These are phyloP conservation scores for Arachnomyces sp. DNA, from an alignment of 2,329 filamentous ascomycete species.

Conservation along the genomic window DNA sequence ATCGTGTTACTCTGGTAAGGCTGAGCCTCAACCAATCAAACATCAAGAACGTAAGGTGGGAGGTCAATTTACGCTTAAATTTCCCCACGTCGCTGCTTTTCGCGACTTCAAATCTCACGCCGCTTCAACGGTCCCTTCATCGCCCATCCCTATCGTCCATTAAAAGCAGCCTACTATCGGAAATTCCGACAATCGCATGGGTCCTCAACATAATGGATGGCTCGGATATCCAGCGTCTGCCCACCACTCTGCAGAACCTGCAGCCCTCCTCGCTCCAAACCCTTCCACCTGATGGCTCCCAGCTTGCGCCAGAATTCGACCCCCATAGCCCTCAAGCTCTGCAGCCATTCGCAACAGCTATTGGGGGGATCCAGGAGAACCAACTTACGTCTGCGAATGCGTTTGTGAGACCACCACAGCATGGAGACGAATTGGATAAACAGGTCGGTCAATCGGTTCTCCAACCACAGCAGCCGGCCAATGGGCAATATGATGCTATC, in stretches of 20 bases:
- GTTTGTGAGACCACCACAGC: slow-evolving; percentile 10
- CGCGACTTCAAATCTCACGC: slow-evolving; percentile 9
- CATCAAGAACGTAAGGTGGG: no score
- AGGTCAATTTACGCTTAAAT: no score
- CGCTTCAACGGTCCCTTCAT: slow-evolving; percentile 16
- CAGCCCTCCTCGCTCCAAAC: slow-evolving; percentile 16
- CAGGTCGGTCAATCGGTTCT: slow-evolving; percentile 9
- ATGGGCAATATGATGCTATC: slow-evolving; percentile 16
- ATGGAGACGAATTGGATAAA: slow-evolving; percentile 13
- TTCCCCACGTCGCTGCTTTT: no score
- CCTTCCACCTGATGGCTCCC: slow-evolving; percentile 19
- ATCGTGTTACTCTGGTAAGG: no score
- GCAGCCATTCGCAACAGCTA: slow-evolving; percentile 18
- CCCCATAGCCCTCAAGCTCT: slow-evolving; percentile 20
- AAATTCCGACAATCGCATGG: neutral
- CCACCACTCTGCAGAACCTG: slow-evolving; percentile 12
- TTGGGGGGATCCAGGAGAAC: slow-evolving; percentile 15
- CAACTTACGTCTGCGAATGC: slow-evolving; percentile 5
- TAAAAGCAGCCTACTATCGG: slow-evolving; percentile 20
- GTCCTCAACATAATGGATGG: slow-evolving; percentile 19
- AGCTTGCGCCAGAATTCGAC: slow-evolving; percentile 17
- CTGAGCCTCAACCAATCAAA: no score
- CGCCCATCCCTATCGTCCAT: slow-evolving; percentile 17
- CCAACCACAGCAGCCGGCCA: slow-evolving; percentile 1
- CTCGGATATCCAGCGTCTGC: slow-evolving; percentile 14